These are phyloP conservation scores for Heliamphora exappendiculata DNA, from an alignment of 148 eudicot genomes.

Conservation along the genomic window DNA sequence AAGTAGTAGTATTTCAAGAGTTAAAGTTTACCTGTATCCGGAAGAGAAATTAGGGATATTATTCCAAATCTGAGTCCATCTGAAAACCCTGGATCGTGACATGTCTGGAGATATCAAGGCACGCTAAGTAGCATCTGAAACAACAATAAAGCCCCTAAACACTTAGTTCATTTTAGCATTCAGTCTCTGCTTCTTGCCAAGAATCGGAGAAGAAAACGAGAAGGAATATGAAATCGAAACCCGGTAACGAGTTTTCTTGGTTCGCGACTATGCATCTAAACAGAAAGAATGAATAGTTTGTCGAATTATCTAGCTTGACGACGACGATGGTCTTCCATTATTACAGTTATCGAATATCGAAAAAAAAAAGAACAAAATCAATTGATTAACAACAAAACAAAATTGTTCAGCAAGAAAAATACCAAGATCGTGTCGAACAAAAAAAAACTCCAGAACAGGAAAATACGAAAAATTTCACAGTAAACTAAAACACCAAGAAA, in stretches of 20 bases:
- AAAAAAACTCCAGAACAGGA: too few species aligned
- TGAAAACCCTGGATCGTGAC: constrained; percentile 34
- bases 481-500: too few species aligned
- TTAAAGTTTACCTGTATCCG: constrained; percentile 29
- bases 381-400: not conserved
- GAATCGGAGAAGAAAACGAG: not conserved
- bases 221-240: not conserved
- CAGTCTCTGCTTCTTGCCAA: not conserved
- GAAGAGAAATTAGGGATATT: constrained; percentile 19
- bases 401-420: too few species aligned
- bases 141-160: not conserved
- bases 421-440: too few species aligned
- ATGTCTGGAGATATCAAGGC: constrained; percentile 19
- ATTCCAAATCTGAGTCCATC: constrained; percentile 29
- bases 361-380: not conserved
- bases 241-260: not conserved
- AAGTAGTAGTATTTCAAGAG: not conserved
- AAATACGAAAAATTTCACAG: too few species aligned
- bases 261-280: not conserved
- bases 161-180: not conserved
- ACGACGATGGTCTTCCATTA: not conserved
- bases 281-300: not conserved
- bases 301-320: not conserved
- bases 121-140: constrained; percentile 6
- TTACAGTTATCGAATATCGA: not conserved